A percentile compares a stretch with the other conserved stretches of the same genome.
phyloP scores from a whole-genome alignment of 2,329 filamentous ascomycete genomes.

The Apiospora malaysiana region DNA sequence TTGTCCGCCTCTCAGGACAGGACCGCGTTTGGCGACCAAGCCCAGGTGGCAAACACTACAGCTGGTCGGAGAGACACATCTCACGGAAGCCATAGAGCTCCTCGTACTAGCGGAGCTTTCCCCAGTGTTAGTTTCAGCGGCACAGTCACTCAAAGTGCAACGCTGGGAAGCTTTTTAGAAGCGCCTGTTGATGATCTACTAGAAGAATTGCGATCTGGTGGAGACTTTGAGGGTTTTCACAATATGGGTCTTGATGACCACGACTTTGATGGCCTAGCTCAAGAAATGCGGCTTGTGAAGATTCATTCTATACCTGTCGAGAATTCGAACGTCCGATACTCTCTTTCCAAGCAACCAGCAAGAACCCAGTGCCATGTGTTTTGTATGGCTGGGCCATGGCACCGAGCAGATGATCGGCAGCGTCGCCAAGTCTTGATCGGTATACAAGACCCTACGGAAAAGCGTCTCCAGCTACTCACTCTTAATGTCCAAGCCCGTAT shows the following conservation, averaged over 20 bases:
- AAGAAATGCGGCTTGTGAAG: constrained; percentile 75
- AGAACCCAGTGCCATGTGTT: constrained; percentile 67
- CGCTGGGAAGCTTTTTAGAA: constrained; percentile 68
- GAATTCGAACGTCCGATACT: constrained; percentile 66
- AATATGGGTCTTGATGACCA: constrained; percentile 76
- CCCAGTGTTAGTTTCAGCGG: constrained; percentile 42
- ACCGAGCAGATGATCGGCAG: constrained; percentile 58
- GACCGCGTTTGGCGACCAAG: constrained; percentile 76
- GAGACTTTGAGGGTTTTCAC: constrained; percentile 71
- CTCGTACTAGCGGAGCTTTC: constrained; percentile 63
- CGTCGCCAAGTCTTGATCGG: constrained; percentile 67
- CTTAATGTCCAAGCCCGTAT: constrained; percentile 56
- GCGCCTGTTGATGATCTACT: constrained; percentile 72
- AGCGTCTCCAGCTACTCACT: constrained; percentile 70
- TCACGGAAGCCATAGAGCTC: constrained; percentile 69
- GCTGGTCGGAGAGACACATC: constrained; percentile 73
- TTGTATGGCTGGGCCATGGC: constrained; percentile 66
- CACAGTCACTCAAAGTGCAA: constrained; percentile 46
- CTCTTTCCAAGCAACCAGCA: constrained; percentile 58
- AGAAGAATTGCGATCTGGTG: constrained; percentile 68
- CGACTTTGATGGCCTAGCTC: constrained; percentile 72
- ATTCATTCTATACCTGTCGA: constrained; percentile 71
- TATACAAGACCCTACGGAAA: constrained; percentile 72
- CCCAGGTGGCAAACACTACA: constrained; percentile 45
- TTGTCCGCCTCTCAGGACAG: constrained; percentile 85